Evolutionary conservation across 768 basidiomycete genomes (phyloP).

Genomic region (Crucibulum laeve): DNA sequence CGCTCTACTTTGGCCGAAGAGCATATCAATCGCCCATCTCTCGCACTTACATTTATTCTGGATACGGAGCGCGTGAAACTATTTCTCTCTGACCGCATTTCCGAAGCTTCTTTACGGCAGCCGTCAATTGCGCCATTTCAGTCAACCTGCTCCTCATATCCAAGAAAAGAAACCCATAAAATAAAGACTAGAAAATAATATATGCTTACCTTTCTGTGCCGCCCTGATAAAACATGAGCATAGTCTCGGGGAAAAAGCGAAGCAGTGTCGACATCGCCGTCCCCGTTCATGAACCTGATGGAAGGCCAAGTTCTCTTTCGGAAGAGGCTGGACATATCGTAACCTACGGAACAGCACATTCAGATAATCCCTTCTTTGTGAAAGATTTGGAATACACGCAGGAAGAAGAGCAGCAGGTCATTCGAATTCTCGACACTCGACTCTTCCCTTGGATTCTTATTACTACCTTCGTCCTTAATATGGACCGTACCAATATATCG

Average conservation of each 20-base stretch:
- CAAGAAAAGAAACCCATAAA: too few species aligned
- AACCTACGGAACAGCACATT: not conserved
- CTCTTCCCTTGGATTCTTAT: conserved; percentile 27
- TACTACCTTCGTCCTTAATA: conserved; percentile 31
- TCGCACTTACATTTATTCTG: too few species aligned
- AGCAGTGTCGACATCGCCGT: not conserved
- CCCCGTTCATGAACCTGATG: not conserved
- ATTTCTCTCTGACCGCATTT: too few species aligned
- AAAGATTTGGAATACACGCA: conserved; percentile 22
- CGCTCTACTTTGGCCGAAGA: too few species aligned
- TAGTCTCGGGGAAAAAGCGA: not conserved
- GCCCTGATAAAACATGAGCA: not conserved
- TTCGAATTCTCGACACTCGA: conserved; percentile 15
- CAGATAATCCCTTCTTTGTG: conserved; percentile 16
- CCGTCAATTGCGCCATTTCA: too few species aligned
- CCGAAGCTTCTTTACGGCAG: too few species aligned
- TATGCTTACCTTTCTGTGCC: too few species aligned
- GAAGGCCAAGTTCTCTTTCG: not conserved
- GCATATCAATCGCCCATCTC: too few species aligned
- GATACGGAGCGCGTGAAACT: too few species aligned
- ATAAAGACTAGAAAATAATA: too few species aligned
- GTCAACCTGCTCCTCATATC: too few species aligned
- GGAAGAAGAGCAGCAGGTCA: conserved; percentile 27
- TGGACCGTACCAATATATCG: conserved; percentile 37
- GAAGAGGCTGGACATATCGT: not conserved